These are phyloP conservation scores for Thymus quinquecostatus DNA, from an alignment of 257 asterid genomes.

Conservation along the genomic window DNA sequence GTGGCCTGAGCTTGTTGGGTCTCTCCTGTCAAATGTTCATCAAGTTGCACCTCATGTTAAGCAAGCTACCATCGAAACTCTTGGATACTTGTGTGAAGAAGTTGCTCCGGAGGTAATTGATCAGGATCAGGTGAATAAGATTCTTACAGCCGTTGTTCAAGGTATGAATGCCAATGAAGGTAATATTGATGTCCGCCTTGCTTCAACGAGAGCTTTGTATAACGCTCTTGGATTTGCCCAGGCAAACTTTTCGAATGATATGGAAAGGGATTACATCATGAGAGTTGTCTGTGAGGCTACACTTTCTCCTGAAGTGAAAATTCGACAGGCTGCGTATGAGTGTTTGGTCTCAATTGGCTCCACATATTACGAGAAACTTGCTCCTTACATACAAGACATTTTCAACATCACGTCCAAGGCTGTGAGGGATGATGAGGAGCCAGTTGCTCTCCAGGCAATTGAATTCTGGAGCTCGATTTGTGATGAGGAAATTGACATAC, in stretches of 20 bases:
- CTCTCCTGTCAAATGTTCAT: conserved; percentile 70
- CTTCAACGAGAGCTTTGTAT: conserved; percentile 75
- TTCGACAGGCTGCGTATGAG: conserved; percentile 84
- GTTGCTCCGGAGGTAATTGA: conserved; percentile 76
- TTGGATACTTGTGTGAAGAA: conserved; percentile 86
- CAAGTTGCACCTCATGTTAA: conserved; percentile 77
- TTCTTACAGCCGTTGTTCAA: conserved; percentile 84
- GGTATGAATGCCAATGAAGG: conserved; percentile 80
- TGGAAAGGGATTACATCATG: conserved; percentile 85
- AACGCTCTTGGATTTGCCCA: conserved; percentile 87
- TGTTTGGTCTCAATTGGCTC: conserved; percentile 82
- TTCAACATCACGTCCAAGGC: conserved; percentile 78
- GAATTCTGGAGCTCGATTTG: conserved; percentile 84
- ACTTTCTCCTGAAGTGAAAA: conserved; percentile 72
- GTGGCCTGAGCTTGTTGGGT: conserved; percentile 85
- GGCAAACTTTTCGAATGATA: conserved; percentile 78
- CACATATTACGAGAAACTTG: conserved; percentile 71
- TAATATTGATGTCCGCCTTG: conserved; percentile 71
- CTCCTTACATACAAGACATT: conserved; percentile 74
- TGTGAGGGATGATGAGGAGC: conserved; percentile 71
- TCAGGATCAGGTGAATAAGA: conserved; percentile 84
- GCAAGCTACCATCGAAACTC: conserved; percentile 82
- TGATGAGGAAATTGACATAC: conserved; percentile 81
- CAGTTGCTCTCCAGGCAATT: conserved; percentile 84
- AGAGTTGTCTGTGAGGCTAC: conserved; percentile 89